Conservation (phyloP, 768 basidiomycete genomes). For the Lepiota brunneoincarnata region DNA sequence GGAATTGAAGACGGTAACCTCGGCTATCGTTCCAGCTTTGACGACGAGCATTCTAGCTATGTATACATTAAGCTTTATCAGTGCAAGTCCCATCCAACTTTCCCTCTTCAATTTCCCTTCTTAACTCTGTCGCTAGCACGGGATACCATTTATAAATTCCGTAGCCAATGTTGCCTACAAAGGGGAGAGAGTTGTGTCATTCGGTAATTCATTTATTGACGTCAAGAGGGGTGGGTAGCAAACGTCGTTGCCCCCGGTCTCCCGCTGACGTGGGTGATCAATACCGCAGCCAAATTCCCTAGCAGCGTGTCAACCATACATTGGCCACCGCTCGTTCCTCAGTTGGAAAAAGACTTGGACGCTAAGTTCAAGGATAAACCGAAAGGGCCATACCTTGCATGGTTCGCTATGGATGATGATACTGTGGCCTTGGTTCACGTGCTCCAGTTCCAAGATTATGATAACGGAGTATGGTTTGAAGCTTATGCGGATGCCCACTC, state of each 20-base stretch:
- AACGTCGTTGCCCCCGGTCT: constrained; percentile 20
- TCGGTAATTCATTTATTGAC: constrained; percentile 29
- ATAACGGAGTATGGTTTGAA: constrained; percentile 45
- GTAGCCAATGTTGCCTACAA: constrained; percentile 35
- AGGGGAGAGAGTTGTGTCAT: constrained; percentile 25
- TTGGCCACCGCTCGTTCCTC: constrained; percentile 26
- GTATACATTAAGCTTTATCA: constrained; percentile 7
- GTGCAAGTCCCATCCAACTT: neutral
- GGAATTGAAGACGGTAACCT: neutral
- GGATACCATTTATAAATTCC: constrained; percentile 30
- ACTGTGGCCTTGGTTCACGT: constrained; percentile 34
- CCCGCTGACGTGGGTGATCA: neutral
- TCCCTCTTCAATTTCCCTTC: no score
- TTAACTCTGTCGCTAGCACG: constrained; percentile 21
- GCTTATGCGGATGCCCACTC: constrained; percentile 53
- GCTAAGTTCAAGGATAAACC: constrained; percentile 37
- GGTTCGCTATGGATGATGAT: constrained; percentile 32
- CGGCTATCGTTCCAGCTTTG: neutral
- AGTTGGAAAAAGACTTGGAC: constrained; percentile 21
- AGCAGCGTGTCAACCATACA: constrained; percentile 29
- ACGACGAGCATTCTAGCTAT: constrained; percentile 2
- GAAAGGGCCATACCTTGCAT: constrained; percentile 30
- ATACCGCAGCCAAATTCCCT: constrained; percentile 21
- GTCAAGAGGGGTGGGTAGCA: constrained; percentile 19
- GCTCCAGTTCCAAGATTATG: constrained; percentile 27